Conservation (phyloP, 1,139 yeast genomes). For the Lodderomyces jiufengensis region DNA sequence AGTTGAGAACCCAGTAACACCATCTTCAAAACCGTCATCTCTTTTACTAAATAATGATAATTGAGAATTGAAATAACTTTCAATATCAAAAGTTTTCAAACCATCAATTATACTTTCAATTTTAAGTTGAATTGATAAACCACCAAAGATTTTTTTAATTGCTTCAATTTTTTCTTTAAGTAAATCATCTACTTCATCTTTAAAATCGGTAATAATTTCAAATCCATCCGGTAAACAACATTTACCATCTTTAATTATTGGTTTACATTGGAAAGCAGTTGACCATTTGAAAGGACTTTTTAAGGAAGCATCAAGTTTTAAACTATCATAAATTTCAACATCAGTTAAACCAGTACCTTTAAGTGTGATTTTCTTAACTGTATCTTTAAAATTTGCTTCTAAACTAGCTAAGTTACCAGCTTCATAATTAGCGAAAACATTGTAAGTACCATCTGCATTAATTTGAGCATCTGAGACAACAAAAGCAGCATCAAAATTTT, state of each 20-base stretch:
- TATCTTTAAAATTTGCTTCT: conserved; percentile 5
- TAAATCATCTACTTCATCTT: conserved; percentile 27
- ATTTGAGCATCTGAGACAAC: conserved; percentile 11
- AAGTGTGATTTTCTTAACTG: conserved; percentile 6
- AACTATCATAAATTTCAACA: conserved; percentile 9
- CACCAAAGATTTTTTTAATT: conserved; percentile 8
- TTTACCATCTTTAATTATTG: conserved; percentile 10
- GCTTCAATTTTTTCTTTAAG: conserved; percentile 22
- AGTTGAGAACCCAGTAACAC: conserved; percentile 1
- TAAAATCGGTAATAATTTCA: conserved; percentile 51
- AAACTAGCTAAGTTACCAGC: conserved; percentile 6
- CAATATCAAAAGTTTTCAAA: conserved; percentile 6
- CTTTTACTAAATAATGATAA: conserved; percentile 8
- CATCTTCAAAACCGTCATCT: conserved; percentile 7
- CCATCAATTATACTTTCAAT: neutral
- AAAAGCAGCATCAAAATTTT: conserved; percentile 11
- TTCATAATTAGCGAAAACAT: conserved; percentile 10
- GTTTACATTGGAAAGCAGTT: conserved; percentile 10
- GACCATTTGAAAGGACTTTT: conserved; percentile 11
- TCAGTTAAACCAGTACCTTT: conserved; percentile 11
- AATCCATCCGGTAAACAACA: conserved; percentile 12
- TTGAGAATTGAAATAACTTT: conserved; percentile 5
- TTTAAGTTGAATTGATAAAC: conserved; percentile 4
- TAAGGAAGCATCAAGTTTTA: conserved; percentile 5
- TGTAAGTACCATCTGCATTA: conserved; percentile 10